phyloP scores from a whole-genome alignment of 306 rosid species.

The Hippophae rhamnoides region DNA sequence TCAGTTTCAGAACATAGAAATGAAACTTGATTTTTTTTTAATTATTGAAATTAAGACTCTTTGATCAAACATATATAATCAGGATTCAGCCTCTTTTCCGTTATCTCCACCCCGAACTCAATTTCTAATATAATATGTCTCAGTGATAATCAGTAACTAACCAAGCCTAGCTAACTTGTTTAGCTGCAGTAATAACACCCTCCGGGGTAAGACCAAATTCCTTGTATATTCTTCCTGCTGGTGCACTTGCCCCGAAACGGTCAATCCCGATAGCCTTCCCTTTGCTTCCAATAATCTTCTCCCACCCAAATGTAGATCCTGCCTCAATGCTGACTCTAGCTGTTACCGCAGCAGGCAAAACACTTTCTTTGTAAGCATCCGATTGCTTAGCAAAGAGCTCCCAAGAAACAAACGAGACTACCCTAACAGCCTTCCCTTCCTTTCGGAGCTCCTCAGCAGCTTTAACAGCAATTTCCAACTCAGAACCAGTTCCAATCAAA shows the following conservation, averaged over 20 bases:
- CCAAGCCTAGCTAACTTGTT: constrained; percentile 35
- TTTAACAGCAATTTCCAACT: constrained; percentile 80
- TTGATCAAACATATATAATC: too few relatives aligned
- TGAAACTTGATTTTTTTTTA: constrained; percentile 20
- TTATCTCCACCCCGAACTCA: constrained; percentile 25
- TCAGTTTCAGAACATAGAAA: constrained; percentile 18
- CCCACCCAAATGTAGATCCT: constrained; percentile 94
- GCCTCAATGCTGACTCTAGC: constrained; percentile 99
- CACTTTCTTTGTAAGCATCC: constrained; percentile 89
- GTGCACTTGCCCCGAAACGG: constrained; percentile 95
- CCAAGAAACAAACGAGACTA: constrained; percentile 86
- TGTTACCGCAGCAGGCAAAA: constrained; percentile 70
- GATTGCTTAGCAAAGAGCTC: constrained; percentile 88
- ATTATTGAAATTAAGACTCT: constrained; percentile 37
- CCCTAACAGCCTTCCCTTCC: constrained; percentile 89
- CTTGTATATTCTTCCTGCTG: constrained; percentile 84
- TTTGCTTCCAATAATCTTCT: constrained; percentile 64
- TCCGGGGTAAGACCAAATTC: constrained; percentile 81
- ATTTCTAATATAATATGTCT: constrained; percentile 1
- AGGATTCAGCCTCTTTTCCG: constrained; percentile 6
- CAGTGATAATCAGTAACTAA: constrained; percentile 2
- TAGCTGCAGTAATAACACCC: constrained; percentile 90
- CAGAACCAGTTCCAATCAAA: constrained; percentile 90
- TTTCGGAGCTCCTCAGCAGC: constrained; percentile 86
- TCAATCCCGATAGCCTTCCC: constrained; percentile 94